A percentile compares a stretch with the other conserved stretches of the same genome.
Conservation (phyloP, 495 filamentous ascomycete genomes). For the Evernia prunastri region DNA sequence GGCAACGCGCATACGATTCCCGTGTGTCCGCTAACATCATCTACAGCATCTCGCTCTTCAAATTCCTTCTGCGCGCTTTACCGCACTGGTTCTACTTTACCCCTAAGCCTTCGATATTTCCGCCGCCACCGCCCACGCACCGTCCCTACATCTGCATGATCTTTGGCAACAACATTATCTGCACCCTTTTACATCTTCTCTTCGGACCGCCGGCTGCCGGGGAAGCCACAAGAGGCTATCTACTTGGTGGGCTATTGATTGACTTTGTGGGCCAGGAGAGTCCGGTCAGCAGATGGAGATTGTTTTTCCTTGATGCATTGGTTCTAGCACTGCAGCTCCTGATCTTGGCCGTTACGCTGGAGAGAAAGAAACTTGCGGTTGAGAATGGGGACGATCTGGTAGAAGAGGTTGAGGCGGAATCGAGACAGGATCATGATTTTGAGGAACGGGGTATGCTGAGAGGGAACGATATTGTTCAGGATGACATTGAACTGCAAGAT, state of each 20-base stretch:
- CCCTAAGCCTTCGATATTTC: slow-evolving; percentile 64
- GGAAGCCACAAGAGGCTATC: slow-evolving; percentile 71
- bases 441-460: slow-evolving; percentile 73
- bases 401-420: slow-evolving; percentile 11
- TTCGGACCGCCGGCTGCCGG: slow-evolving; percentile 57
- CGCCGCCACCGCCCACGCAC: slow-evolving; percentile 57
- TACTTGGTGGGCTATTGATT: slow-evolving; percentile 78
- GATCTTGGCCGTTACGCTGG: slow-evolving; percentile 66
- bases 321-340: slow-evolving; percentile 63
- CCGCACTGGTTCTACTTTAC: slow-evolving; percentile 72
- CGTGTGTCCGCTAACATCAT: slow-evolving; percentile 7
- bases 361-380: slow-evolving; percentile 45
- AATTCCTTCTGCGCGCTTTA: slow-evolving; percentile 61
- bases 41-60: slow-evolving; percentile 67
- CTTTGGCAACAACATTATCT: slow-evolving; percentile 62
- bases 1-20: not conserved
- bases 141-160: slow-evolving; percentile 65
- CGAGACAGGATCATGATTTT: slow-evolving; percentile 63
- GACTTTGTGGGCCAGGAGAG: slow-evolving; percentile 83
- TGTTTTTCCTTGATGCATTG: slow-evolving; percentile 58
- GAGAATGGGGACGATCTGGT: slow-evolving; percentile 23
- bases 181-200: slow-evolving; percentile 64
- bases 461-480: slow-evolving; percentile 35
- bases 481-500: slow-evolving; percentile 46
- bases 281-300: slow-evolving; percentile 57